These are phyloP conservation scores for Vitellaria paradoxa DNA, from an alignment of 179 eudicot species.

Conservation along the genomic window DNA sequence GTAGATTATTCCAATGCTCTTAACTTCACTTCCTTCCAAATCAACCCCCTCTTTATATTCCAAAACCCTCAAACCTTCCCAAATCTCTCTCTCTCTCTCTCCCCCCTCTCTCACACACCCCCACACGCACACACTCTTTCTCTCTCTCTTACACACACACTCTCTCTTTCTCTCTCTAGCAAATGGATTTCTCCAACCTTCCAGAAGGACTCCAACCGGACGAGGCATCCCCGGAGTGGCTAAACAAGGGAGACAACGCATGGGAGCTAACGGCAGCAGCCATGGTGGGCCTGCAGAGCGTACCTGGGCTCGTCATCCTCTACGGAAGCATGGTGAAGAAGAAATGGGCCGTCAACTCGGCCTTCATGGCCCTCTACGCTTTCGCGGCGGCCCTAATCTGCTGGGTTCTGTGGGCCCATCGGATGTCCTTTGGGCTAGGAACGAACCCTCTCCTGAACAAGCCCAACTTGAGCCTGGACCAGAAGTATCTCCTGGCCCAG, in stretches of 20 bases:
- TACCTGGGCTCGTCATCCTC: slow-evolving; percentile 25
- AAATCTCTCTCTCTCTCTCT: not conserved
- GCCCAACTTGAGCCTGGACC: slow-evolving; percentile 4
- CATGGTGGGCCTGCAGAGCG: slow-evolving; percentile 29
- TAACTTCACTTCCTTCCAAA: not conserved
- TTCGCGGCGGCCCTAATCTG: slow-evolving; percentile 24
- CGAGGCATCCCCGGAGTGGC: slow-evolving; percentile 21
- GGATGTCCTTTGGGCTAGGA: slow-evolving; percentile 15
- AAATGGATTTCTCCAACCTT: not conserved
- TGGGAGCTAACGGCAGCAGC: slow-evolving; percentile 28
- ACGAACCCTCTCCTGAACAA: slow-evolving; percentile 8
- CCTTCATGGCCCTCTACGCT: slow-evolving; percentile 33
- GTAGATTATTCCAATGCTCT: slow-evolving; percentile 15
- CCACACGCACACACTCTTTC: no score
- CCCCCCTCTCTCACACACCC: no score
- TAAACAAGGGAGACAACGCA: slow-evolving; percentile 28
- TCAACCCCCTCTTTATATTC: not conserved
- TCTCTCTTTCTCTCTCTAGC: slow-evolving; percentile 6
- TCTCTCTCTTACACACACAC: no score
- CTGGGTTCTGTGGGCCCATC: slow-evolving; percentile 29
- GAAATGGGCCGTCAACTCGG: slow-evolving; percentile 31
- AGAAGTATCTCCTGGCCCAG: slow-evolving; percentile 10
- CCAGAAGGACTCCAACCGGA: not conserved
- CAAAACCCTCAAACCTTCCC: not conserved
- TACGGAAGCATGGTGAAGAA: slow-evolving; percentile 34